These are phyloP conservation scores for Populus tremula DNA, from an alignment of 345 rosid genomes.

Conservation along the genomic window DNA sequence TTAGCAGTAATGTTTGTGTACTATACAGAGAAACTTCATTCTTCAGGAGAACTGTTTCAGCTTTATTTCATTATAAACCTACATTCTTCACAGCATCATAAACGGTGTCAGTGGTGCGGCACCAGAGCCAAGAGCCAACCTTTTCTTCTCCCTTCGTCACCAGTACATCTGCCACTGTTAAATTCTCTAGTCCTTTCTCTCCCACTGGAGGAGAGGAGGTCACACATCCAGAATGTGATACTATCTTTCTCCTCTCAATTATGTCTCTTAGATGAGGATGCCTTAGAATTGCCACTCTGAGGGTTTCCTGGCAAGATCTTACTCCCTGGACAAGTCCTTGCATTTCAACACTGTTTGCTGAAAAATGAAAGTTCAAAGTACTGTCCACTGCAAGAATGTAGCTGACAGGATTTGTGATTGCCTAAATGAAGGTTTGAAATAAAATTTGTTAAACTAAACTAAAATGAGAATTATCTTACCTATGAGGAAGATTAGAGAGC, in stretches of 20 bases:
- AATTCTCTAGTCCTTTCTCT: slow-evolving; percentile 72
- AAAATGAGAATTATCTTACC: slow-evolving; percentile 10
- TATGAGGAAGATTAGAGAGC: slow-evolving; percentile 6
- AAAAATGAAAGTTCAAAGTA: background rate
- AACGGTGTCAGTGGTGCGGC: slow-evolving; percentile 63
- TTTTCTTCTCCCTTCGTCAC: slow-evolving; percentile 56
- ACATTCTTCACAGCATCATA: slow-evolving; percentile 73
- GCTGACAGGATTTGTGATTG: background rate
- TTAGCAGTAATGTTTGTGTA: background rate
- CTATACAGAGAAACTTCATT: background rate
- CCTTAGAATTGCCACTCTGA: slow-evolving; percentile 32
- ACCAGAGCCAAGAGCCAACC: slow-evolving; percentile 60
- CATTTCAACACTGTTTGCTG: slow-evolving; percentile 32
- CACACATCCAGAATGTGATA: slow-evolving; percentile 32
- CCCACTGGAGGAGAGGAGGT: slow-evolving; percentile 30
- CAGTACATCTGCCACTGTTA: slow-evolving; percentile 73
- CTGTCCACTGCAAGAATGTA: background rate
- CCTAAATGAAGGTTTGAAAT: background rate
- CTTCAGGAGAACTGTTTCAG: background rate
- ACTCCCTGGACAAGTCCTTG: slow-evolving; percentile 38
- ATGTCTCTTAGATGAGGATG: slow-evolving; percentile 19
- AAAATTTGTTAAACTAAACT: background rate
- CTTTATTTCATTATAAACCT: slow-evolving; percentile 19
- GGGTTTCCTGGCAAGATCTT: slow-evolving; percentile 39
- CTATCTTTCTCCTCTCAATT: slow-evolving; percentile 12